These are phyloP conservation scores for Fusarium cyanostomum DNA, from an alignment of 2,329 filamentous ascomycete genomes.

Conservation along the genomic window DNA sequence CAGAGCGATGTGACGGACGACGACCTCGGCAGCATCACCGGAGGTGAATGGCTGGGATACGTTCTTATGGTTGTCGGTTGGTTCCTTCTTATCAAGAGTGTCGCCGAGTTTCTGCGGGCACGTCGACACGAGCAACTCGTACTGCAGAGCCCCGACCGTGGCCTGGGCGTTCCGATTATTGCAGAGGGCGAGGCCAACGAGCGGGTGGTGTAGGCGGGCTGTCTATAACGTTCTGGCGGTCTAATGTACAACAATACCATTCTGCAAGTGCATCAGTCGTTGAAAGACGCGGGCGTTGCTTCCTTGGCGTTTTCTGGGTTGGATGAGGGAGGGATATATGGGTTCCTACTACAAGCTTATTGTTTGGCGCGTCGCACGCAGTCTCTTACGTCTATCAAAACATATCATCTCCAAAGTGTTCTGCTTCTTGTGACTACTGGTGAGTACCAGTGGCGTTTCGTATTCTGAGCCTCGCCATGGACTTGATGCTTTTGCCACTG, in stretches of 20 bases:
- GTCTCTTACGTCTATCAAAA: conserved; percentile 35
- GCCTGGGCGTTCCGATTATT: conserved; percentile 84
- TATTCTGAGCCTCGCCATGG: too few relatives aligned
- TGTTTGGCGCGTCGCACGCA: conserved; percentile 39
- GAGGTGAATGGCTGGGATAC: conserved; percentile 90
- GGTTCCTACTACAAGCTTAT: conserved; percentile 34
- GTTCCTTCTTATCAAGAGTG: conserved; percentile 96
- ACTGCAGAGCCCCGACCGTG: conserved; percentile 89
- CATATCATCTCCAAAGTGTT: background rate
- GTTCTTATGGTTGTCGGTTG: conserved; percentile 96
- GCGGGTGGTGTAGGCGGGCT: conserved; percentile 69
- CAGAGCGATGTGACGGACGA: conserved; percentile 70
- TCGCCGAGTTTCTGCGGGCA: conserved; percentile 88
- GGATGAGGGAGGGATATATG: conserved; percentile 22
- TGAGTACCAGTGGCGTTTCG: too few relatives aligned
- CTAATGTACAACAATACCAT: conserved; percentile 34
- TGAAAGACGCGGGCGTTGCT: conserved; percentile 28
- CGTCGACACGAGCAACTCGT: conserved; percentile 93
- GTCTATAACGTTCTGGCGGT: background rate
- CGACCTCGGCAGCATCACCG: conserved; percentile 65
- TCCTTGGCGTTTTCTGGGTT: conserved; percentile 32
- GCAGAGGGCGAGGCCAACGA: conserved; percentile 85
- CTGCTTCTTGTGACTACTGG: too few relatives aligned
- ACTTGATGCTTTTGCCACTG: conserved; percentile 6
- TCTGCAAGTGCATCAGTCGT: conserved; percentile 26